Base-by-base conservation (phyloP, 2,329 filamentous ascomycete species). In the Hymenoscyphus fructigenus region DNA sequence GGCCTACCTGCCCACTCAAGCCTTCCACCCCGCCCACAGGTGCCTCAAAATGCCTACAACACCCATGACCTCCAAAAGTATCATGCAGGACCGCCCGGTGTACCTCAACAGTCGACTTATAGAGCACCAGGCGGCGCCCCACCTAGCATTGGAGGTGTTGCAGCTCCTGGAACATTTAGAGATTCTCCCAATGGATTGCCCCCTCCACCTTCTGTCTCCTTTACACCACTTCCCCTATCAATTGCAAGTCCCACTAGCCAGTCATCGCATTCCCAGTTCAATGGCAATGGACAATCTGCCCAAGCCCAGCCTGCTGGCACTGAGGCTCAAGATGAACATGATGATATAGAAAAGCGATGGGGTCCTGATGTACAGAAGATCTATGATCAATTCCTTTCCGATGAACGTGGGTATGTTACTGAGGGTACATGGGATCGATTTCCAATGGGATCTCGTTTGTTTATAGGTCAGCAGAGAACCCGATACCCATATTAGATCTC, bases 351-450 rank as follows among this genome's bases (percentile, higher is more conserved):
- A 63, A 69, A 66, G 17, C 71, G 70, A 55, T 76, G 75, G 80
- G 70, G 70, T 47, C 72, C 80, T 26, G 83, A 88, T 64, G 82
- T 85, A 62, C 87, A 91, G 73, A 84, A 85, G 71, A 82, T 83
- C 59, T 94, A 91, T 79, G 90, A 93, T 64, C 82, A 84, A 14
- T 94, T 93, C 74, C 79, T 92, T 64, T 82, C 84, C 50, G 87
- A 92, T 69, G 91, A 94, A 77, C 84, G 89, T 67, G 85, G 84
- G 69, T 92, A 92, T 76, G 90, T 92, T 71, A 86, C 87, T 0
- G 90, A 93, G 73, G 91, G 89, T 34, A 87, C 90, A 72, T 94
- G 91, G 91, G 90, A 93, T 72, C 85, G 88, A 67, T 94, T 94
- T 73, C 91, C 91, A 0, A 83, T 88, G 61, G 89, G 89, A 4